Evolutionary conservation across 176 grass and related monocot species (phyloP), one percentile per base, ranked within the genome.

Genomic region (Carex scoparia): DNA sequence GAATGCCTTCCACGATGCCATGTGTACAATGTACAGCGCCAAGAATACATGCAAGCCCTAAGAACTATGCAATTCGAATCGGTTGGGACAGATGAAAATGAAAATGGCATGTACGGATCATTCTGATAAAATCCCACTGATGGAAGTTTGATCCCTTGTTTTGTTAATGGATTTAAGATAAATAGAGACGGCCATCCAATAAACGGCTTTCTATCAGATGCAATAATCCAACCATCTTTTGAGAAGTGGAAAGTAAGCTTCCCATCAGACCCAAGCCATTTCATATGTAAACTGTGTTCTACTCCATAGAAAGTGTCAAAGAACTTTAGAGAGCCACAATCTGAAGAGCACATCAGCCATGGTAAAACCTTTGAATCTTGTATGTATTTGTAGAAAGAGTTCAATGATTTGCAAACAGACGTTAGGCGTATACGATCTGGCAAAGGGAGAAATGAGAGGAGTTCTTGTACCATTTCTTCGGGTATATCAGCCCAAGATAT

Each of bases 181-280:
- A 71, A 79, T 1, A 88, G 38, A 40, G 38, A 40, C 38, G 38
- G 0, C 38, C 4, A 40, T 40, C 38, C 4, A 40, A 4, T 40
- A 40, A 4, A 40, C 4, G 38, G 23, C 0, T 3, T 4, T 68
- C 65, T 68, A 68, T 68, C 12, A 2, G 61, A 88, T 31, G 65
- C 72, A 69, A 88, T 8, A 6, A 85, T 59, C 82, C 87, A 85
- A 15, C 87, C 82, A 14, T 88, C 82, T 70, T 85, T 85, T 23
- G 82, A 85, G 63, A 64, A 85, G 33, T 79, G 63, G 32, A 85
- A 23, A 3, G 44, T 23, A n/a, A 18, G 69, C 16, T 72, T 72
- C 9, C 57, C 7, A 2, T 33, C 31, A 16, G 18, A 65, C 4
- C 79, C 53, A 63, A 88, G 68, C 13, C 64, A n/a, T 1, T 59